Base-by-base conservation (phyloP, 257 asterid species). In the Striga asiatica region DNA sequence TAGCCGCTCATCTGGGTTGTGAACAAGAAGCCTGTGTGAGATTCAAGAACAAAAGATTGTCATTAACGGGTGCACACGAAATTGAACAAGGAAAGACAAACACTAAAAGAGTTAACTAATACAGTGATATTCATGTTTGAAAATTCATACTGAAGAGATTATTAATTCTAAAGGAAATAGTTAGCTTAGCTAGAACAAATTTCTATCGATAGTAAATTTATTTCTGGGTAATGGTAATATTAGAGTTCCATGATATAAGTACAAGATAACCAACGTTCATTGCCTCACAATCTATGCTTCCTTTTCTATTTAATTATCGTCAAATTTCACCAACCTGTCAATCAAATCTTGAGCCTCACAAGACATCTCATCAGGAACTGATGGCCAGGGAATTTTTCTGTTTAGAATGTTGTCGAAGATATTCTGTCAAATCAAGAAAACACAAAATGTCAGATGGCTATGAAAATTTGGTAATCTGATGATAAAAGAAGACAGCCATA, bases 341-440 rank as follows among this genome's bases (percentile, higher is more conserved):
- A 88, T 88, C 71, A 84, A 68, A 79, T 88, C 91, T 76, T 79
- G 82, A 57, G 84, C 86, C 59, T 80, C 97, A 55, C 48, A 62
- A 48, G 95, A 82, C 91, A 88, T 84, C 62, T 82, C 83, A 28
- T 50, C 57, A 6, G 97, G 95, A 77, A 84, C 75, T 54, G 84
- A 77, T 51, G 97, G 97, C 97, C 95, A 84, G 60, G 94, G 97
- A 45, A 88, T 72, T 68, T 78, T 78, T 74, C 86, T 74, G 78
- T 84, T 88, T 28, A 84, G 95, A 58, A 88, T 82, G 64, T 88
- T 88, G 79, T 88, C 84, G 47, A 88, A 88, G 62, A 88, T 84
- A 61, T 69, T 74, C 97, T 88, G 88, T 46, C 64, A 60, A 73
- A 35, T 43, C 73, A 65, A 50, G 61, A 64, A 45, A 71, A 24